Evolutionary conservation across 257 asterid species (phyloP), one percentile per base, ranked within the genome.

Genomic region (Cordia subcordata): DNA sequence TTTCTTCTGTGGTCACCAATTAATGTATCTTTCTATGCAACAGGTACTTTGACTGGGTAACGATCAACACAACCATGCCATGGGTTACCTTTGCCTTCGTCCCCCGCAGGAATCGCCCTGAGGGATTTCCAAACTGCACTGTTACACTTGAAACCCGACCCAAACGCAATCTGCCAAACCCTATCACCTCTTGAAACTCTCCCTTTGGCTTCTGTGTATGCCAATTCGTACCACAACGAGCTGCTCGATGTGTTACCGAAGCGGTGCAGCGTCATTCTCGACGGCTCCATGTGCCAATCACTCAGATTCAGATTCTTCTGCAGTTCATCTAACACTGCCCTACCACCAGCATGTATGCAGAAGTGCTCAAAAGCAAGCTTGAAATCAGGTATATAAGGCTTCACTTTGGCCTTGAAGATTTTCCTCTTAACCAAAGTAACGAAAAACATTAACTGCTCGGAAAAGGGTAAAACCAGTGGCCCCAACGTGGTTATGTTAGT

Each of bases 231-330:
- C 92, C 88, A 84, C 35, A 81, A 13, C 0, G 88, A 79, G 17
- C 86, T 79, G 53, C 85, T 81, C 0, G 92, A 84, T 12, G 88
- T 79, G 60, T 84, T 84, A 11, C 93, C 93, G 35, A 81, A 84
- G 18, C 84, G 68, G 44, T 79, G 79, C 21, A 81, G 72, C 10
- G 93, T 84, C 88, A 79, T 81, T 51, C 77, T 66, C 1, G 93
- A 73, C 0, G 93, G 77, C 65, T 84, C 93, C 93, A 84, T 70
- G 47, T 79, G 81, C 55, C 63, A 74, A 0, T 54, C 77, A 1
- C 58, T 58, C 1, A 84, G 69, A 21, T 65, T 71, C 10, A 84
- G 32, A 55, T 79, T 84, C 64, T 77, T 79, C 71, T 71, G 77
- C 49, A 84, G 47, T 32, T 69, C 81, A 5, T 81, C 93, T 56